Base-by-base conservation (phyloP, 1,284 basidiomycete genomes). In the Leccinum angustisporum region DNA sequence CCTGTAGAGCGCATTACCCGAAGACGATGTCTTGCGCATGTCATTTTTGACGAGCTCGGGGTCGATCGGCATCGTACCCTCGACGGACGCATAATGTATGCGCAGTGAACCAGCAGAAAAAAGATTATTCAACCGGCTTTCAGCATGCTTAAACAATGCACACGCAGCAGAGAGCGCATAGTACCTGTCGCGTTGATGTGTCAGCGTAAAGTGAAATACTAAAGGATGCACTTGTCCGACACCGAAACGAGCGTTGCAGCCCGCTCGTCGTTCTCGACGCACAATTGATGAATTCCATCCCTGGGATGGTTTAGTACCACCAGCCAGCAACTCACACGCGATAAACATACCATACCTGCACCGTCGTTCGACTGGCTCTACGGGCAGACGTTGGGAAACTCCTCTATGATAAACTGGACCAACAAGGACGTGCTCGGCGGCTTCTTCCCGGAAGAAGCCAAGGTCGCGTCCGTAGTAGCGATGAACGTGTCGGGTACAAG, bases 1-100 rank as follows among this genome's bases (percentile, higher is more conserved):
- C 10, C 4, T 10, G 25, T 59, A 13, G 18, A 38, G 21, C 21
- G 7, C 63, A 81, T 54, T 73, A 94, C 95, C 92, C 86, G 76
- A 91, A 85, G 51, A 92, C 1, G 86, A 88, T 70, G 86, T 91
- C 68, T 83, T 84, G 50, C 78, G 80, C 2, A 85, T 72, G 69
- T 85, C 82, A 72, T 94, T 97, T 13, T 81, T 84, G 4, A 95
- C 88, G 1, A 98, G 80, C 75, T 98, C 96, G 3, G 87, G 83
- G 71, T 97, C 95, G 67, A 98, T 92, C 82, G 97, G 85, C 89
- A 97, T 92, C 0, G 93, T 95, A 0, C 94, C 94, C 74, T 86
- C 91, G 0, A 92, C 87, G 1, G 92, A 85, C 0, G 85, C 80
- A 71, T 91, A 97, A 13, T 83, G 81, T 63, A 98, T 94, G 33